These are phyloP conservation scores for Sarocladium oryzae DNA, from an alignment of 2,329 filamentous ascomycete genomes.

Conservation along the genomic window DNA sequence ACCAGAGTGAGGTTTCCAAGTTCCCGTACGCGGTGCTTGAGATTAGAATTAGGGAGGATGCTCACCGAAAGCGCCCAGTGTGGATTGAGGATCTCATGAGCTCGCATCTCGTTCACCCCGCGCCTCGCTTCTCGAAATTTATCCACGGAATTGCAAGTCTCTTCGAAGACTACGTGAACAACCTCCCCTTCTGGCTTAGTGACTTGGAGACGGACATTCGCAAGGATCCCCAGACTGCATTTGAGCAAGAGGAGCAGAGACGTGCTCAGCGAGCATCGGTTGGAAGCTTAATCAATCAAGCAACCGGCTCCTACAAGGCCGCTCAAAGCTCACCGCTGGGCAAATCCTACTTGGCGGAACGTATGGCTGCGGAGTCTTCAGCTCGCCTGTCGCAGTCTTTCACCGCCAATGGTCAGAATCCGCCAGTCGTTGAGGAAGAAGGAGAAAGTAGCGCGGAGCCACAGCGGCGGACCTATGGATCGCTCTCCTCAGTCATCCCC, in stretches of 20 bases:
- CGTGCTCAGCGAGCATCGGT: constrained; percentile 76
- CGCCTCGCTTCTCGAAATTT: constrained; percentile 92
- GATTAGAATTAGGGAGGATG: constrained; percentile 74
- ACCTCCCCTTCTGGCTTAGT: constrained; percentile 90
- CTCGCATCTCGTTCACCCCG: constrained; percentile 85
- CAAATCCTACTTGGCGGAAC: constrained; percentile 57
- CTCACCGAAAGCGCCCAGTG: constrained; percentile 60
- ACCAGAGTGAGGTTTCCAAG: constrained; percentile 82
- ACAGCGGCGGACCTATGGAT: constrained; percentile 36
- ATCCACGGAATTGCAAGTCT: constrained; percentile 86
- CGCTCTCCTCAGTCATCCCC: constrained; percentile 69
- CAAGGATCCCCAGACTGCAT: constrained; percentile 83
- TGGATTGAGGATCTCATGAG: constrained; percentile 92
- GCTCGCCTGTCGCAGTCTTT: constrained; percentile 24
- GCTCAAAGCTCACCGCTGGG: constrained; percentile 60
- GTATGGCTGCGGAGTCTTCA: constrained; percentile 40
- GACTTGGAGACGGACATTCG: constrained; percentile 91
- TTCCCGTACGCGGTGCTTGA: constrained; percentile 91
- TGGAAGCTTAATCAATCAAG: constrained; percentile 68
- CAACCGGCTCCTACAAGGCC: constrained; percentile 47
- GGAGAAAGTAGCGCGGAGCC: constrained; percentile 29
- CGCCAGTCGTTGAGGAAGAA: constrained; percentile 22
- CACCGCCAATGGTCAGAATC: constrained; percentile 10
- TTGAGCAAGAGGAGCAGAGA: constrained; percentile 83
- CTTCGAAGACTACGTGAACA: constrained; percentile 95